phyloP scores from a whole-genome alignment of 2,329 filamentous ascomycete species.

The Dactylonectria macrodidyma region DNA sequence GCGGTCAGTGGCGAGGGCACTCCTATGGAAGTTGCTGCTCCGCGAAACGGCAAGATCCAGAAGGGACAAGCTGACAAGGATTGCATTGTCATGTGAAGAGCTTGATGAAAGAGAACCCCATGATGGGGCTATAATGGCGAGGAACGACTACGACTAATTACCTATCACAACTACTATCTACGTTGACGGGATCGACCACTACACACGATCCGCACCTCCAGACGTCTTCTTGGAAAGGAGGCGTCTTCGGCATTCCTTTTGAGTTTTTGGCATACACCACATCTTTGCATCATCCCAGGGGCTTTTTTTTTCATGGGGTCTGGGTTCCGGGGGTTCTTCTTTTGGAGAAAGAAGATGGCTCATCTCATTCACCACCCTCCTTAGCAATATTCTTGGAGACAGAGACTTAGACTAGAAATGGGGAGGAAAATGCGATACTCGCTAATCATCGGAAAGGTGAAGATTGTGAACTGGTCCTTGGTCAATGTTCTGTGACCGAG shows the following conservation, averaged over 20 bases:
- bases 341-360: constrained; percentile 26
- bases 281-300: constrained; percentile 33
- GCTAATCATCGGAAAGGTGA: constrained; percentile 18
- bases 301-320: constrained; percentile 27
- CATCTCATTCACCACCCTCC: constrained; percentile 25
- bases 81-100: constrained; percentile 69
- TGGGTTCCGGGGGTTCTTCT: constrained; percentile 35
- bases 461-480: neutral
- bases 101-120: constrained; percentile 18
- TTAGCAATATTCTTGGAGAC: constrained; percentile 31
- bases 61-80: constrained; percentile 69
- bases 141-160: constrained; percentile 41
- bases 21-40: constrained; percentile 70
- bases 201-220: constrained; percentile 21
- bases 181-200: constrained; percentile 14
- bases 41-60: constrained; percentile 65
- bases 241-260: constrained; percentile 25
- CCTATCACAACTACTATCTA: constrained; percentile 30
- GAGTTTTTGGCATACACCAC: constrained; percentile 36
- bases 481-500: neutral
- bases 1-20: constrained; percentile 75
- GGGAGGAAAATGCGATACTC: constrained; percentile 18
- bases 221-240: constrained; percentile 26
- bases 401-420: constrained; percentile 29
- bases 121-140: constrained; percentile 28